Base-by-base conservation (phyloP, 2,329 filamentous ascomycete species). In the Aspergillus floridensis region DNA sequence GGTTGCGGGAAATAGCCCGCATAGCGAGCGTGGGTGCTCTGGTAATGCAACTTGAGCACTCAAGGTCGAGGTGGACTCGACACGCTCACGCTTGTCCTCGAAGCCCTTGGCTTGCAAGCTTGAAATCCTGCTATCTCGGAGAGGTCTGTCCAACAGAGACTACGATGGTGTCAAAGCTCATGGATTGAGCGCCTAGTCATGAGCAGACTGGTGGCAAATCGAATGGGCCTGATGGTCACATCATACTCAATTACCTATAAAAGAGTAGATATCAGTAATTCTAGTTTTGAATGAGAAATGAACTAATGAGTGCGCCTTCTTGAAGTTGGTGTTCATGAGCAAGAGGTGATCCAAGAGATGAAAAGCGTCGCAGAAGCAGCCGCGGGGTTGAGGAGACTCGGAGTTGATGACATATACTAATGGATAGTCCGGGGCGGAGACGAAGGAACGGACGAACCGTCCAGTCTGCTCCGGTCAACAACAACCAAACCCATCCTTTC, bases 381-480 rank as follows among this genome's bases (percentile, higher is more conserved):
- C 12, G 16, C 14, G n/a, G 38, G 38, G 16, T 16, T 41, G 38
- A n/a, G 38, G 19, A 1, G 38, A 41, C 38, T 41, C 38, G 65
- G 65, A 63, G 65, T 53, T 69, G 70, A 72, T 72, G 69, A 72
- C 68, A 72, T 72, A 72, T 67, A n/a, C n/a, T n/a, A 31, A 44
- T 16, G 14, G 32, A 44, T 44, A 44, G 38, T 44, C 38, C 38
- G 16, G 14, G 16, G 38, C 38, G 38, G 38, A 19, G 38, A 44
- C 12, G 38, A 41, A 16, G 35, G 35, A n/a, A 41, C 31, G 22
- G 4, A 29, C 32, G 32, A 35, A 35, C 32, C 32, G 14, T 19
- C 38, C 14, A 11, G 14, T 14, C 32, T 35, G 32, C 10, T 12
- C 38, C 38, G 38, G 38, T 44, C 16, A 44, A 44, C 38, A 44